Base-by-base conservation (phyloP, 495 filamentous ascomycete species). In the Tetracladium marchalianum region DNA sequence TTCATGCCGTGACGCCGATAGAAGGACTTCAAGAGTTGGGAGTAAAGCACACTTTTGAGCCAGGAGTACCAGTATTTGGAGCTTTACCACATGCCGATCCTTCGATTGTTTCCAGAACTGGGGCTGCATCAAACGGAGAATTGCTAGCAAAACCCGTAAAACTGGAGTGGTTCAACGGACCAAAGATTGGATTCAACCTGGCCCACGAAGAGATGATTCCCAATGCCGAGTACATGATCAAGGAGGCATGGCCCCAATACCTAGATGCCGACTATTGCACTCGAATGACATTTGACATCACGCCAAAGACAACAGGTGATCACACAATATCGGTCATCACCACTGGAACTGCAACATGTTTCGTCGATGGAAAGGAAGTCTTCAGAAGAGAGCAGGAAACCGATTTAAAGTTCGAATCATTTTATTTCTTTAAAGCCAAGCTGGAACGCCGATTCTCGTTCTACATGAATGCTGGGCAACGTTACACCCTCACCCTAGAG, bases 1-100 rank as follows among this genome's bases (percentile, higher is more conserved):
- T 83, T 59, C 84, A 85, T 58, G 69, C 70, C 1, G 68, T 81
- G 24, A 76, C 77, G 0, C 80, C 81, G 0, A 81, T 71, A 51
- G 78, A 83, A 4, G 81, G 77, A n/a, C 10, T 36, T 36, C 12
- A 36, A 9, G 12, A 36, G 9, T 16, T n/a, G 16, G 35, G 35
- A 4, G 16, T 36, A 2, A 16, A 36, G 10, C 12, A n/a, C 35
- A n/a, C 12, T 36, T 36, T 36, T 36, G 35, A 36, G 35, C 35
- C 35, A 4, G 35, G 35, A 36, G 35, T 36, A n/a, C 35, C 35
- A n/a, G 35, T 36, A 3, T 36, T 36, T 16, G 35, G 35, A 3
- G 35, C 35, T n/a, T 36, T 36, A 36, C 35, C 35, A 36, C 35
- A 36, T 36, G 35, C 35, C 16, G 35, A 36, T 4, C 35, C 35